Evolutionary conservation across 192 early-diverging fungal genomes (phyloP).

Genomic region (Coemansia sp.): DNA sequence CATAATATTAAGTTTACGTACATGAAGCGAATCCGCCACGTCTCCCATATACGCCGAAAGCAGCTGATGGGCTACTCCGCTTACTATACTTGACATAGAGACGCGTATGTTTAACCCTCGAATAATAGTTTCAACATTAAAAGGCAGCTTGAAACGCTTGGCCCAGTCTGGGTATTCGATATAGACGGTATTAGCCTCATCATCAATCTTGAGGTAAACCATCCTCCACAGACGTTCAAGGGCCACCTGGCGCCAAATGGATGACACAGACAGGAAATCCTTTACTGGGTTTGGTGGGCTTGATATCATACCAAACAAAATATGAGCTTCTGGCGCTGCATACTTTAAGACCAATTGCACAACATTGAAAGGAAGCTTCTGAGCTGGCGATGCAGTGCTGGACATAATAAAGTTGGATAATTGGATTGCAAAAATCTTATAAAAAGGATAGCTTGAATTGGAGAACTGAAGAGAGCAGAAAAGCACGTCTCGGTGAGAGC

Average conservation of each 20-base stretch:
- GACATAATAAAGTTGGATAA: background rate
- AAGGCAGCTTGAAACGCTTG: background rate
- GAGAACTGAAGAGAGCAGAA: background rate
- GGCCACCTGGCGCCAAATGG: background rate
- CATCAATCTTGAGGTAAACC: background rate
- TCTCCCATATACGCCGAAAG: background rate
- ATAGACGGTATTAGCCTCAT: background rate
- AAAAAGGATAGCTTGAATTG: background rate
- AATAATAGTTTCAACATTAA: background rate
- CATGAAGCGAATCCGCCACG: background rate
- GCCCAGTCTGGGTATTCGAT: background rate
- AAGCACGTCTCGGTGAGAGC: background rate
- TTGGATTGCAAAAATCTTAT: background rate
- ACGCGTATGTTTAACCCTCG: background rate
- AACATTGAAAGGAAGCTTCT: background rate
- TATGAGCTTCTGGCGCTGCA: background rate
- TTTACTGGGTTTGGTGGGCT: background rate
- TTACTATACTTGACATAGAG: background rate
- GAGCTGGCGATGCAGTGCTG: background rate
- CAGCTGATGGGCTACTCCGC: background rate
- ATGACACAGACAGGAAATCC: background rate
- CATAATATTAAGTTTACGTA: background rate
- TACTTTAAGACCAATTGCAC: background rate
- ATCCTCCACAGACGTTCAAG: background rate
- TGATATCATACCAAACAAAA: background rate